Evolutionary conservation across 768 basidiomycete genomes (phyloP), one percentile per base, ranked within the genome.

Genomic region (Mycena chlorophos): DNA sequence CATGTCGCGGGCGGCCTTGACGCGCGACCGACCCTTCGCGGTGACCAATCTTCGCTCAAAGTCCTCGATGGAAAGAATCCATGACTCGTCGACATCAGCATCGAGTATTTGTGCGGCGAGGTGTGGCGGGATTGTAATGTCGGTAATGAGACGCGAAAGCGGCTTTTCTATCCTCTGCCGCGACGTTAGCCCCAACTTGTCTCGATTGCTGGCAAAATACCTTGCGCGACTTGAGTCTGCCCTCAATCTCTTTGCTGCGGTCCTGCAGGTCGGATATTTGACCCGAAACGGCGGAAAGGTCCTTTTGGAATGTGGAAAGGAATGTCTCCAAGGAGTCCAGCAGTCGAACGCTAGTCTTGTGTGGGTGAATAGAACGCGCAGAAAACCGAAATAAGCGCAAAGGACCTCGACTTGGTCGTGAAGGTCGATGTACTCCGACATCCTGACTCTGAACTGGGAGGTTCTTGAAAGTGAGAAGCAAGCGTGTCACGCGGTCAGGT

Each of bases 251-350:
- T 61, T 90, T 89, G 68, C 93, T 95, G 29, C 92, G 81, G 60
- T 85, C 83, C 66, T 98, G 97, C 22, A 99, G 78, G 59, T 98
- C 93, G 1, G 92, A 89, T 68, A 99, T 96, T 69, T 99, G 95
- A 3, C 94, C 91, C 2, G 97, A 98, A 10, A 98, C 97, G 1
- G 88, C 87, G 4, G 93, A 90, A 20, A 99, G 78, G 70, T 99
- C 96, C 63, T 80, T 88, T 71, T 98, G 96, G 66, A 99, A 99
- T 0, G 91, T 97, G 2, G 93, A 94, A 12, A 99, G 80, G 70
- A 98, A 98, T 1, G 85, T 79, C 62, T 97, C 88, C 3, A 99
- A 79, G 1, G 92, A 92, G 66, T 93, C 87, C 51, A 99, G 78
- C 19, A 98, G 81, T 55, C 78, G 79, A 14, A 91, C 81, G 65